These are phyloP conservation scores for Paramyrothecium roridum DNA, from an alignment of 2,329 filamentous ascomycete genomes.

Conservation along the genomic window DNA sequence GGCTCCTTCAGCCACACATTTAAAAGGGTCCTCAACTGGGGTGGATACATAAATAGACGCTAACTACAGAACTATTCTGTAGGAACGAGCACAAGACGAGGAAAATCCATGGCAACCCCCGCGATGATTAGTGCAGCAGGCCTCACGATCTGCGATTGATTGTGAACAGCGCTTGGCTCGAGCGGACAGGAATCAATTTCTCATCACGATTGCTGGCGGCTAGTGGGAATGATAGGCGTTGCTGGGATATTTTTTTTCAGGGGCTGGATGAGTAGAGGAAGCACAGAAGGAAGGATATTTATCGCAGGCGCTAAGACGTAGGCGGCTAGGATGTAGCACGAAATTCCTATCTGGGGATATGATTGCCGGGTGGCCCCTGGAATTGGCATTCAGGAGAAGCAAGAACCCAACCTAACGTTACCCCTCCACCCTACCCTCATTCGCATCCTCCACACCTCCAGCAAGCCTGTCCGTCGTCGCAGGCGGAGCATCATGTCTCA, in stretches of 20 bases:
- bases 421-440: not conserved
- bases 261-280: not conserved
- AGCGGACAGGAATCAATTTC: not conserved
- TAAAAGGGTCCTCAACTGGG: not conserved
- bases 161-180: not conserved
- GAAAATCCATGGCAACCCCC: too few relatives aligned
- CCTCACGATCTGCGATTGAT: not conserved
- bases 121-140: not conserved
- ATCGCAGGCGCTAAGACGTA: not conserved
- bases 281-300: not conserved
- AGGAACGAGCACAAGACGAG: too few relatives aligned
- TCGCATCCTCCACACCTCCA: not conserved
- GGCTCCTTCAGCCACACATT: not conserved
- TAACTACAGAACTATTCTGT: too few relatives aligned
- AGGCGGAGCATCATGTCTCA: slow-evolving; percentile 33
- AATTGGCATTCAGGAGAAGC: not conserved
- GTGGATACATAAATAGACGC: too few relatives aligned
- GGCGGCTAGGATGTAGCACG: not conserved
- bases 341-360: not conserved
- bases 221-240: too few relatives aligned
- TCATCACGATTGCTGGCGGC: too few relatives aligned
- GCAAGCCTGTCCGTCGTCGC: not conserved
- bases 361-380: not conserved
- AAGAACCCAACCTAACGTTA: not conserved
- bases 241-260: not conserved